These are phyloP conservation scores for Hevea brasiliensis DNA, from an alignment of 345 rosid genomes.

Conservation along the genomic window DNA sequence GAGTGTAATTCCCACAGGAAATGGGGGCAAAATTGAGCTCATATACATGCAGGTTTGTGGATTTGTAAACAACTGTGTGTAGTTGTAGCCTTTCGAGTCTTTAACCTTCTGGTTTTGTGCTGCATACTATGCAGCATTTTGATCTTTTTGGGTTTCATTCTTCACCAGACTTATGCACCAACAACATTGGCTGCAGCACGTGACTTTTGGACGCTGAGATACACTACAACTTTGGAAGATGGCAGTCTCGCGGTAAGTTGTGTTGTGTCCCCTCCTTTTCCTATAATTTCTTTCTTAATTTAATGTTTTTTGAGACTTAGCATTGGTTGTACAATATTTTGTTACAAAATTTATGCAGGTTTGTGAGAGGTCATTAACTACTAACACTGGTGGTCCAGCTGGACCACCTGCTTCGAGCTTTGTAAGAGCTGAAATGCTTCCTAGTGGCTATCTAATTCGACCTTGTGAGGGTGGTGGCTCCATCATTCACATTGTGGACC, in stretches of 20 bases:
- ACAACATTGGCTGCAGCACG: constrained; percentile 93
- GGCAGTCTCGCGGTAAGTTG: constrained; percentile 78
- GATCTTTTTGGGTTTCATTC: background rate
- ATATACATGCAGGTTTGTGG: constrained; percentile 77
- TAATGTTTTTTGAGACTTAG: background rate
- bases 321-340: background rate
- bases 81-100: background rate
- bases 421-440: constrained; percentile 84
- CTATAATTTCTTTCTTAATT: background rate
- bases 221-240: constrained; percentile 85
- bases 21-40: constrained; percentile 85
- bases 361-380: constrained; percentile 86
- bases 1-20: constrained; percentile 79
- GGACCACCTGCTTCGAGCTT: constrained; percentile 80
- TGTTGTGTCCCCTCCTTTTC: background rate
- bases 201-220: constrained; percentile 93
- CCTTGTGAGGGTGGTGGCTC: constrained; percentile 97
- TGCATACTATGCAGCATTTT: background rate
- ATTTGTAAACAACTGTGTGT: background rate
- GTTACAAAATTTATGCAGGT: constrained; percentile 45
- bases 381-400: constrained; percentile 74
- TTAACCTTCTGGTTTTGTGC: background rate
- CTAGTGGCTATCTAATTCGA: constrained; percentile 90
- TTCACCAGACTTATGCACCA: constrained; percentile 76
- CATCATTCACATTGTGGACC: constrained; percentile 93